phyloP scores from a whole-genome alignment of 441 rosid genomes.

The Lepidium campestre region DNA sequence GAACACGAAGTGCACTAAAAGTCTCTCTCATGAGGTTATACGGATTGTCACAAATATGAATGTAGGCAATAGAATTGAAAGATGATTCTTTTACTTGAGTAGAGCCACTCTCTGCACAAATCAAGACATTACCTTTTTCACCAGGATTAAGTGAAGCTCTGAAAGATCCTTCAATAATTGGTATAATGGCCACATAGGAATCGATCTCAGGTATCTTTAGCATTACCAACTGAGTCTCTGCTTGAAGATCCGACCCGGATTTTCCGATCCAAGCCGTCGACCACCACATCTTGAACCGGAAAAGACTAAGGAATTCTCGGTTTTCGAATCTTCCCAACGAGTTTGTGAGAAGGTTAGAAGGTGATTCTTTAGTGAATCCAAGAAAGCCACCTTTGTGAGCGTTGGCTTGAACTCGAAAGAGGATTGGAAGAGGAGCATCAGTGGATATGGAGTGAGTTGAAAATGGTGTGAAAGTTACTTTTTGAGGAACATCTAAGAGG shows the following conservation, averaged over 20 bases:
- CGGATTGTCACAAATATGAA: conserved; percentile 58
- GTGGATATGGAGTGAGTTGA: conserved; percentile 32
- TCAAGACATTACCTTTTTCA: conserved; percentile 48
- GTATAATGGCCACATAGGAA: conserved; percentile 54
- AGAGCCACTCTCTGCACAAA: conserved; percentile 68
- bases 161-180: conserved; percentile 55
- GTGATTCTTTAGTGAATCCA: conserved; percentile 41
- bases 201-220: conserved; percentile 46
- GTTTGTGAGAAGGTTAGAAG: conserved; percentile 38
- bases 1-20: conserved; percentile 50
- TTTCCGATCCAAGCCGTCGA: conserved; percentile 72
- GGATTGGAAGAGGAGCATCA: conserved; percentile 41
- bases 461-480: conserved; percentile 49
- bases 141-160: conserved; percentile 67
- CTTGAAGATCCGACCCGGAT: conserved; percentile 72
- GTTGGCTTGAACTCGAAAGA: conserved; percentile 38
- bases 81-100: conserved; percentile 36
- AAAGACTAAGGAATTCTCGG: conserved; percentile 51
- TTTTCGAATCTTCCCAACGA: conserved; percentile 54
- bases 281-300: conserved; percentile 88
- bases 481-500: conserved; percentile 56
- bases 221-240: conserved; percentile 73
- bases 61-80: conserved; percentile 52
- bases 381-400: conserved; percentile 59
- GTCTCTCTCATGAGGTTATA: conserved; percentile 68